Evolutionary conservation across 768 basidiomycete species (phyloP).

Genomic region (Collybiopsis luxurians): DNA sequence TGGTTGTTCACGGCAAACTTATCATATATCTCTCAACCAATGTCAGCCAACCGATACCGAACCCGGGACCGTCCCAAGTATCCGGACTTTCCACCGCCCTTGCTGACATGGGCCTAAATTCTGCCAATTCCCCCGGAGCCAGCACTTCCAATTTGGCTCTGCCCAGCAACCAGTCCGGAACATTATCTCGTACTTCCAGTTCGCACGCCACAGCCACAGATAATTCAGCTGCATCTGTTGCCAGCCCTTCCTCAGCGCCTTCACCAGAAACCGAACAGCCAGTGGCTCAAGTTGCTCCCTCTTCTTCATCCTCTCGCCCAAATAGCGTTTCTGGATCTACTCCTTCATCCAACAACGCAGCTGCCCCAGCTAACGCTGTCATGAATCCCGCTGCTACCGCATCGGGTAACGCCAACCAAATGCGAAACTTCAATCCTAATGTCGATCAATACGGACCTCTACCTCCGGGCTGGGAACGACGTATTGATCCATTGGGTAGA

Average conservation of each 20-base stretch:
- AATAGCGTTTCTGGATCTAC: slow-evolving; percentile 21
- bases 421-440: slow-evolving; percentile 90
- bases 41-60: slow-evolving; percentile 76
- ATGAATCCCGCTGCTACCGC: slow-evolving; percentile 20
- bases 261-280: slow-evolving; percentile 20
- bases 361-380: slow-evolving; percentile 22
- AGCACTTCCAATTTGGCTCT: slow-evolving; percentile 52
- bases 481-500: slow-evolving; percentile 92
- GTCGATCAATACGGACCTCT: slow-evolving; percentile 93
- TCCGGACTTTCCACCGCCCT: slow-evolving; percentile 57
- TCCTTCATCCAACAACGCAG: slow-evolving; percentile 18
- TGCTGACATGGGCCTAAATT: slow-evolving; percentile 56
- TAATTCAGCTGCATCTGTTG: slow-evolving; percentile 31
- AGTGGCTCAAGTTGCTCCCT: slow-evolving; percentile 20
- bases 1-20: slow-evolving; percentile 96
- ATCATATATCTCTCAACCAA: slow-evolving; percentile 97
- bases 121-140: slow-evolving; percentile 48
- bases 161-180: slow-evolving; percentile 36
- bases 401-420: slow-evolving; percentile 36
- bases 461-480: slow-evolving; percentile 93
- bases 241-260: slow-evolving; percentile 21
- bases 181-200: slow-evolving; percentile 63
- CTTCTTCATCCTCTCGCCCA: slow-evolving; percentile 24
- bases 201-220: slow-evolving; percentile 59
- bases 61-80: slow-evolving; percentile 76